phyloP scores from a whole-genome alignment of 352 stramenopile species.

The Phytophthora aleatoria region DNA sequence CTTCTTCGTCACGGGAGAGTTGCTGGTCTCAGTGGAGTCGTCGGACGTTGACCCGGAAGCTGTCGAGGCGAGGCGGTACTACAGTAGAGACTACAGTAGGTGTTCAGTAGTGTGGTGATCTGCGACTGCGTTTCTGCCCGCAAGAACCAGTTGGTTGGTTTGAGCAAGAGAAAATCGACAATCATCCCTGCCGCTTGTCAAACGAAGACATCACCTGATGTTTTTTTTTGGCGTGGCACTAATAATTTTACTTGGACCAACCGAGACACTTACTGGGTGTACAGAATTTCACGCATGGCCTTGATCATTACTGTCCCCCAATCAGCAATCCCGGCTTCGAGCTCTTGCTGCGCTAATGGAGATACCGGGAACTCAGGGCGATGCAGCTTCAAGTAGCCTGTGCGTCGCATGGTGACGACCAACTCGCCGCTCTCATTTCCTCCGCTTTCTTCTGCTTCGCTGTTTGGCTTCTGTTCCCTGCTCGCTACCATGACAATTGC shows the following conservation, averaged over 20 bases:
- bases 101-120: not conserved
- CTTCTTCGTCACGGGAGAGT: not conserved
- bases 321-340: conserved; percentile 23
- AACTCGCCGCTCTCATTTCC: not conserved
- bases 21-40: not conserved
- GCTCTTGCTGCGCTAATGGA: conserved; percentile 12
- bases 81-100: no score
- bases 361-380: conserved; percentile 21
- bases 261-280: not conserved
- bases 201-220: not conserved
- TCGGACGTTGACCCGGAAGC: not conserved
- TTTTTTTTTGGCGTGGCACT: not conserved
- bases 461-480: not conserved
- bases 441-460: not conserved
- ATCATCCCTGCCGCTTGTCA: not conserved
- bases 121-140: not conserved
- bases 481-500: conserved; percentile 29
- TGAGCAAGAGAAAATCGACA: not conserved
- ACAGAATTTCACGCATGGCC: conserved; percentile 31
- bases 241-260: no score
- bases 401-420: conserved; percentile 25
- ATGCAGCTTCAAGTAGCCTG: conserved; percentile 23
- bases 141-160: not conserved
- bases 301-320: conserved; percentile 39
- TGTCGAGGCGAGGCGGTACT: no score